Base-by-base conservation (phyloP, 106 monocot genomes). In the Dioscorea zingiberensis region DNA sequence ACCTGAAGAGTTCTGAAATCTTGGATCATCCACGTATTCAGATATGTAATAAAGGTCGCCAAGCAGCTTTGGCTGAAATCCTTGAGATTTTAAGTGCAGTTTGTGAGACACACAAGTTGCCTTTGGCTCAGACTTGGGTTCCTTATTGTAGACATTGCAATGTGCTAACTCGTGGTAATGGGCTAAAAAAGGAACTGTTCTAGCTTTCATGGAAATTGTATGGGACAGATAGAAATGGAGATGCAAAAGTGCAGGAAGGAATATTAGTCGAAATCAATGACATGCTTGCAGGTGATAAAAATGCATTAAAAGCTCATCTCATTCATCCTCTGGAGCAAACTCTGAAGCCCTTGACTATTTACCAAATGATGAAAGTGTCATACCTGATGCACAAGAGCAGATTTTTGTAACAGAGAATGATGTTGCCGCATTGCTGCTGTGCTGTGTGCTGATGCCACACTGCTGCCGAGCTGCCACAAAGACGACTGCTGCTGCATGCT, bases 71-170 rank as follows among this genome's bases (percentile, higher is more conserved):
- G 28, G 76, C 80, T 23, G 91, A 95, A 78, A 87, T 95, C 58
- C 59, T 87, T 44, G 82, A 95, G 63, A 79, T 81, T 51, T 38
- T 95, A 22, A 83, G 75, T 23, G 65, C 72, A 10, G 74, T 85
- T 13, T 95, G 91, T 64, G 87, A 95, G 69, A 64, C 57, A 8
- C 78, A 87, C 23, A 87, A 87, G 38, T 53, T 94, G 38, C 90
- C 94, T 55, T 62, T 94, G 25, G 90, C 87, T 68, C 94, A 91
- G 71, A 91, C 94, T 7, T 95, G 94, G 94, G 76, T 95, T 58
- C 87, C 87, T n/a, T n/a, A n/a, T 54, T 85, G 90, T 58, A 56
- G 46, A 71, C 82, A 84, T 61, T 71, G 78, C 8, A 83, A 64
- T 57, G 58, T 88, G 64, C 65, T 88, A 27, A 71, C 85, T 60